Evolutionary conservation across 2,329 filamentous ascomycete genomes (phyloP).

Genomic region (Epichloe amarillans): DNA sequence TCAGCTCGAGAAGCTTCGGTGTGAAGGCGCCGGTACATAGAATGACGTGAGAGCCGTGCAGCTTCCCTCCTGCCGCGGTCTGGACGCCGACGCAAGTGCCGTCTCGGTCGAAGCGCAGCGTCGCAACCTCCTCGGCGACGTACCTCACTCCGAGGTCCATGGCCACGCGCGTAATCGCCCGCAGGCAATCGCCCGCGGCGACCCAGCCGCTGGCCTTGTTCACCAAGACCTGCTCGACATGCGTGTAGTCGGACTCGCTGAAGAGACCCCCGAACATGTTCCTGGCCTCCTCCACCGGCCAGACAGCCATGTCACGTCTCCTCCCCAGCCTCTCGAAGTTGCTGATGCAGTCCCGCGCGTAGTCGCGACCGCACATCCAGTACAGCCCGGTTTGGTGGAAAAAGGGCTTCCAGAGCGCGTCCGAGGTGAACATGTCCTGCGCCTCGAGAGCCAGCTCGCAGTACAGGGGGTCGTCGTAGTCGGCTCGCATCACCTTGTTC

Average conservation of each 20-base stretch:
- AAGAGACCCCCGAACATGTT: slow-evolving; percentile 46
- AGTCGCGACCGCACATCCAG: slow-evolving; percentile 37
- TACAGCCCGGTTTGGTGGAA: slow-evolving; percentile 50
- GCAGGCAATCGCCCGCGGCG: slow-evolving; percentile 44
- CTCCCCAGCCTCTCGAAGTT: slow-evolving; percentile 36
- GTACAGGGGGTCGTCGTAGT: slow-evolving; percentile 52
- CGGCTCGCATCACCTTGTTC: slow-evolving; percentile 59
- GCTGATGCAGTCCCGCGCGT: slow-evolving; percentile 36
- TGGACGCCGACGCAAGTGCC: slow-evolving; percentile 35
- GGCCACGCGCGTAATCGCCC: slow-evolving; percentile 37
- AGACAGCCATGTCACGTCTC: slow-evolving; percentile 26
- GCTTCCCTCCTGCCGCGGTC: slow-evolving; percentile 29
- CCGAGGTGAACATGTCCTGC: slow-evolving; percentile 44
- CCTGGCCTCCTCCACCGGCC: slow-evolving; percentile 30
- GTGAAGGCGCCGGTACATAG: slow-evolving; percentile 47
- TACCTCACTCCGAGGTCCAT: slow-evolving; percentile 46
- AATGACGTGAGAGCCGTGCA: slow-evolving; percentile 37
- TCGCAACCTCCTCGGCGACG: slow-evolving; percentile 35
- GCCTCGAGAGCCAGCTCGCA: slow-evolving; percentile 52
- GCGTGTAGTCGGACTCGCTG: slow-evolving; percentile 44
- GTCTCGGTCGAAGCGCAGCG: slow-evolving; percentile 30
- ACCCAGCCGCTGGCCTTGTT: slow-evolving; percentile 52
- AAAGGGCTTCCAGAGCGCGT: slow-evolving; percentile 40
- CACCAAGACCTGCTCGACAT: slow-evolving; percentile 44
- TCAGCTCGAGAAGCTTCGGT: slow-evolving; percentile 38